A percentile compares a stretch with the other conserved stretches of the same genome.
Conservation (phyloP, 768 basidiomycete genomes). For the Hygrocybe punicea region DNA sequence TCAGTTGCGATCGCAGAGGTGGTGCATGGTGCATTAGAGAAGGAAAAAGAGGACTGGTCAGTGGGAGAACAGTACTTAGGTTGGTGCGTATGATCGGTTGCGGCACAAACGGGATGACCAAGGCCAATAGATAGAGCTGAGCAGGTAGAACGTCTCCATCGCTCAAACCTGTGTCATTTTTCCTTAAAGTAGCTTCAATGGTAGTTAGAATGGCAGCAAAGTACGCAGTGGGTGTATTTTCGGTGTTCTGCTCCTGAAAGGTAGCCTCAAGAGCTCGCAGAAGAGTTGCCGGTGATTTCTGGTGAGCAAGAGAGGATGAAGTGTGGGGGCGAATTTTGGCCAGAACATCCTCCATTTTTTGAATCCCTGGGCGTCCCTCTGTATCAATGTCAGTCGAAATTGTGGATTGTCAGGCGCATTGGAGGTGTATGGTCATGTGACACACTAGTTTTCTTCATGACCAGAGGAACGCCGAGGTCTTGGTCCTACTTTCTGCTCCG, state of each 20-base stretch:
- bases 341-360: slow-evolving; percentile 60
- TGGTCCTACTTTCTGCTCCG: slow-evolving; percentile 71
- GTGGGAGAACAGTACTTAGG: slow-evolving; percentile 62
- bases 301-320: slow-evolving; percentile 75
- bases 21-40: slow-evolving; percentile 62
- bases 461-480: slow-evolving; percentile 42
- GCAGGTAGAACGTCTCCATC: slow-evolving; percentile 82
- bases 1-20: slow-evolving; percentile 80
- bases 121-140: slow-evolving; percentile 77
- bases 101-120: slow-evolving; percentile 74
- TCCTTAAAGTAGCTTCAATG: slow-evolving; percentile 72
- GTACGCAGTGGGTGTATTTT: slow-evolving; percentile 81
- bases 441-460: no score
- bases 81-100: slow-evolving; percentile 77
- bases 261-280: slow-evolving; percentile 82
- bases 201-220: slow-evolving; percentile 89
- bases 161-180: slow-evolving; percentile 43
- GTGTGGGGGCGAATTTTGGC: slow-evolving; percentile 86
- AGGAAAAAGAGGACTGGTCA: slow-evolving; percentile 79
- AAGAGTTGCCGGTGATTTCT: slow-evolving; percentile 84
- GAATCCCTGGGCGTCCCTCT: neutral
- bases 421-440: no score
- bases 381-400: neutral
- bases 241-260: slow-evolving; percentile 63
- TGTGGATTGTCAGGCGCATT: no score